A percentile compares a stretch with the other conserved stretches of the same genome.
phyloP scores from a whole-genome alignment of 148 eudicot genomes.

The Rhododendron mucronatum region DNA sequence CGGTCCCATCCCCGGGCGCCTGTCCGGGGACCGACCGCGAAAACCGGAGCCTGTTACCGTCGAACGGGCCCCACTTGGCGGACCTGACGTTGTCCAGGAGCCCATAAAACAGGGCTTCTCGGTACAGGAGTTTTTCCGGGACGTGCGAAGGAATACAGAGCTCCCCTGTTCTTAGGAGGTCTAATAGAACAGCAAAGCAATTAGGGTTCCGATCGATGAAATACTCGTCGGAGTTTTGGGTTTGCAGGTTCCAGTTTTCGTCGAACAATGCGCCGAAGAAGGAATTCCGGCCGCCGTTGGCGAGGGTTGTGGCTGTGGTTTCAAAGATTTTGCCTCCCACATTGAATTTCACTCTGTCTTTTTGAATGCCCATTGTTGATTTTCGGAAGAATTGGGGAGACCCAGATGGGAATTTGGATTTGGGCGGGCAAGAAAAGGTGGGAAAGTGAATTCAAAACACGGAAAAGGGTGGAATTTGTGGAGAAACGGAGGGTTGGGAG shows the following conservation, averaged over 20 bases:
- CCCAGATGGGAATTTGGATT: constrained; percentile 7
- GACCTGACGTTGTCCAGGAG: constrained; percentile 60
- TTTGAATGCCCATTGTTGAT: constrained; percentile 40
- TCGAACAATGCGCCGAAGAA: constrained; percentile 79
- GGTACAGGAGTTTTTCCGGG: constrained; percentile 54
- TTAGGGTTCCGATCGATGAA: constrained; percentile 86
- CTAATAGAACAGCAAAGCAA: constrained; percentile 66
- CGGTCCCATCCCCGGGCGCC: constrained; percentile 82
- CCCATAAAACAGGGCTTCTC: constrained; percentile 82
- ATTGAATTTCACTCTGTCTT: constrained; percentile 60
- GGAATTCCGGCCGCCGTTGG: constrained; percentile 73
- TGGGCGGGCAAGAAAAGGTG: neutral
- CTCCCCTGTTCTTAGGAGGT: constrained; percentile 75
- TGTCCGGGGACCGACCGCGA: constrained; percentile 45
- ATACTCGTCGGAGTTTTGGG: constrained; percentile 19
- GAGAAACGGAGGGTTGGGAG: neutral
- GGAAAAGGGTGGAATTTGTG: neutral
- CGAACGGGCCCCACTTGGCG: constrained; percentile 74
- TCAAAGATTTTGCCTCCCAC: constrained; percentile 81
- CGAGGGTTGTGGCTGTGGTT: constrained; percentile 78
- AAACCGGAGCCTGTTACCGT: constrained; percentile 54
- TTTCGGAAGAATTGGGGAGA: neutral
- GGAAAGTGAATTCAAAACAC: constrained; percentile 2
- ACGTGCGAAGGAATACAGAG: constrained; percentile 50
- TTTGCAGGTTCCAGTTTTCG: constrained; percentile 55